A percentile compares a stretch with the other conserved stretches of the same genome.
These are phyloP conservation scores for Platanthera guangdongensis DNA, from an alignment of 106 monocot species.

Conservation along the genomic window DNA sequence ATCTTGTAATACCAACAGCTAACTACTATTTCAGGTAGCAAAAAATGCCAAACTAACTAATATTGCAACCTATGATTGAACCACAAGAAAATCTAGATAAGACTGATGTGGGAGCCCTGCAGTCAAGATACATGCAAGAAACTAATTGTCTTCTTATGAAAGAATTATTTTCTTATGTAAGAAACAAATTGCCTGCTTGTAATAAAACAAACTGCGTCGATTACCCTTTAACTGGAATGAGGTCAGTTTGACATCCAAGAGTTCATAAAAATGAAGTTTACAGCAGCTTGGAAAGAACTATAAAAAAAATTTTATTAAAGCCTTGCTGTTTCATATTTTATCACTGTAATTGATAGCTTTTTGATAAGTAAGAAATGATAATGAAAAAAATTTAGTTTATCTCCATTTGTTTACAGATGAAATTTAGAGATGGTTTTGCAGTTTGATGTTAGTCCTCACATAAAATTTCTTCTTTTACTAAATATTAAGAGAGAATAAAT, in stretches of 20 bases:
- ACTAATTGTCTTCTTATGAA: too few species aligned
- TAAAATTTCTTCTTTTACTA: background rate
- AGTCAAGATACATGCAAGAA: background rate
- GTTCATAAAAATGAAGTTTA: background rate
- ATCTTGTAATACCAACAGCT: background rate
- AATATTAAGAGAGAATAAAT: background rate
- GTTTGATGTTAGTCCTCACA: background rate
- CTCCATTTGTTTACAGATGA: conserved; percentile 1
- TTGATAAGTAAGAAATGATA: background rate
- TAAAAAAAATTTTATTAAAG: background rate
- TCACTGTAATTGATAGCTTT: background rate
- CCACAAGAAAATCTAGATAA: background rate
- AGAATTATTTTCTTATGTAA: too few species aligned
- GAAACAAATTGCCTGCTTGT: too few species aligned
- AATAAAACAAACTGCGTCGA: too few species aligned
- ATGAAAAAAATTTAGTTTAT: background rate
- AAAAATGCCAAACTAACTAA: background rate
- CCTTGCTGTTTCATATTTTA: background rate
- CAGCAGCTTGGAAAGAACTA: background rate
- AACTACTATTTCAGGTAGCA: background rate
- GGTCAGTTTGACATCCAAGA: too few species aligned
- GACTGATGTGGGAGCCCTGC: background rate
- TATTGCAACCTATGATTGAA: background rate
- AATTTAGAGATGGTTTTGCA: background rate
- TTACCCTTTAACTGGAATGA: too few species aligned